Percentiles rank a stretch among this genome's conserved stretches.
Evolutionary conservation across 2,329 filamentous ascomycete species (phyloP).

Genomic region (Colletotrichum sojae): DNA sequence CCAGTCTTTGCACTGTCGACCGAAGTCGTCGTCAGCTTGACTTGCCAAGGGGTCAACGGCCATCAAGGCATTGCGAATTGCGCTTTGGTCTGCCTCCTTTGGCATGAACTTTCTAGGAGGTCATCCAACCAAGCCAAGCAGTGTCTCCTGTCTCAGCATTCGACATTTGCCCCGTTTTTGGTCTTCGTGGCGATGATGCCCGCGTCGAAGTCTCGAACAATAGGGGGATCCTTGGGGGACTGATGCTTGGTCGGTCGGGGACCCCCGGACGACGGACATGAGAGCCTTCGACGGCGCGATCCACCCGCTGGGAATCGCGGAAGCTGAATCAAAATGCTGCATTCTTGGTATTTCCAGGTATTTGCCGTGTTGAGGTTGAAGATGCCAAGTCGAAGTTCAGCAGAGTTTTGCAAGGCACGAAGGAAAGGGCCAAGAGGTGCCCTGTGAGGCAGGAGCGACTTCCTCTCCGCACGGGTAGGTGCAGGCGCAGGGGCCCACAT

Average conservation of each 20-base stretch:
- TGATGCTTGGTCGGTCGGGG: neutral
- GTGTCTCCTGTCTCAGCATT: neutral
- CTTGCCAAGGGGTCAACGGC: neutral
- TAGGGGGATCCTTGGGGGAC: neutral
- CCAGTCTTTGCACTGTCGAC: neutral
- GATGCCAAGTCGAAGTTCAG: conserved; percentile 13
- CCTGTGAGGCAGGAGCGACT: conserved; percentile 16
- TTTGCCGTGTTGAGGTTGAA: neutral
- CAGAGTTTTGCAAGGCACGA: conserved; percentile 16
- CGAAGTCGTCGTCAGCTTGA: neutral
- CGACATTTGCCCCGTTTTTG: neutral
- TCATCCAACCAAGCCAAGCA: neutral
- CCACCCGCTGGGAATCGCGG: neutral
- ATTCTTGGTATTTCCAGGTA: neutral
- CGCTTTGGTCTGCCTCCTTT: conserved; percentile 5
- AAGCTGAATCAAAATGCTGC: neutral
- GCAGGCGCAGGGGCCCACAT: neutral
- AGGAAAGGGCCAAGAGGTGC: conserved; percentile 7
- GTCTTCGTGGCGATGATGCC: neutral
- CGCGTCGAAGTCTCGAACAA: neutral
- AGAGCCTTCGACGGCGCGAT: neutral
- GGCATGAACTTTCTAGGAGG: conserved; percentile 3
- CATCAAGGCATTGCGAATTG: conserved; percentile 22
- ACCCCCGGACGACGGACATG: no score
- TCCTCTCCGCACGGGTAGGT: no score